These are phyloP conservation scores for Aspergillus neoniger DNA, from an alignment of 2,329 filamentous ascomycete genomes.

Conservation along the genomic window DNA sequence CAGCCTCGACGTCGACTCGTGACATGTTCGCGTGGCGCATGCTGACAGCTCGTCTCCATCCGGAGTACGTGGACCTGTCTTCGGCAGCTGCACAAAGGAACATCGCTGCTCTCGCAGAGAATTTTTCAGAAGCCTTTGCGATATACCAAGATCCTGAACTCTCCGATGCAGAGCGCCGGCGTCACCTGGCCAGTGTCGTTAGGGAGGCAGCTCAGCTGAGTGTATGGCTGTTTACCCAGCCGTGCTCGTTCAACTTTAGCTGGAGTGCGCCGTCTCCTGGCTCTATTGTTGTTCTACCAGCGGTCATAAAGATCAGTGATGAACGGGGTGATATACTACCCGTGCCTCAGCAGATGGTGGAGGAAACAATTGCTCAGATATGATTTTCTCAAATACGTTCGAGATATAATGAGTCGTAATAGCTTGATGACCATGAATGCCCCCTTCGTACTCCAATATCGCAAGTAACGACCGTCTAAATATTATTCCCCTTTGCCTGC, in stretches of 20 bases:
- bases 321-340: constrained; percentile 23
- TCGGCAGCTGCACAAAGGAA: not conserved
- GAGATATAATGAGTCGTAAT: not conserved
- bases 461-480: not conserved
- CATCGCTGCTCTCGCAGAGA: constrained; percentile 10
- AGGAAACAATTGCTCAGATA: constrained; percentile 10
- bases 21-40: constrained; percentile 32
- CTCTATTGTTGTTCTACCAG: constrained; percentile 19
- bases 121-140: constrained; percentile 25
- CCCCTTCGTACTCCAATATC: not conserved
- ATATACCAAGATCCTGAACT: constrained; percentile 22
- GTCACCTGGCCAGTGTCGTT: constrained; percentile 25
- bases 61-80: not conserved
- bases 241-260: constrained; percentile 26
- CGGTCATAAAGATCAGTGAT: constrained; percentile 25
- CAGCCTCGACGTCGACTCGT: constrained; percentile 14
- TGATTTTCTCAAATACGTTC: not conserved
- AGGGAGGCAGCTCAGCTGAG: constrained; percentile 26
- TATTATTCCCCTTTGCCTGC: not conserved
- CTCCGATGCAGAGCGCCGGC: constrained; percentile 15
- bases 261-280: constrained; percentile 6
- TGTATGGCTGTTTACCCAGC: constrained; percentile 31
- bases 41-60: constrained; percentile 27
- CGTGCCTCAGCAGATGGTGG: constrained; percentile 18
- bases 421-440: not conserved